phyloP scores from a whole-genome alignment of 1,139 yeast species.

The Saccharomycopsis hybrid region DNA sequence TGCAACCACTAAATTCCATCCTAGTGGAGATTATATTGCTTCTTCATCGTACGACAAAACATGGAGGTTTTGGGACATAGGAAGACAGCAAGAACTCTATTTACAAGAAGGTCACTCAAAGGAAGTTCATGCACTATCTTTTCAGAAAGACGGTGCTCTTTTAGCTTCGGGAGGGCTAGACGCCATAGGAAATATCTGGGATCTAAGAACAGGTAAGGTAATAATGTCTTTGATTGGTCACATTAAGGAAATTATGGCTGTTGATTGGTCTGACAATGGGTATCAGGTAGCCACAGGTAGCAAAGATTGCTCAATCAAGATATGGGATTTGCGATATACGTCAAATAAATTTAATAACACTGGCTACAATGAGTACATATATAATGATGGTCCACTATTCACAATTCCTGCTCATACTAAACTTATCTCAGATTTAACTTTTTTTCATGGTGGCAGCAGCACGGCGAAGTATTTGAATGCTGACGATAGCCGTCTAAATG shows the following conservation, averaged over 20 bases:
- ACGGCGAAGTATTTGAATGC: conserved; percentile 10
- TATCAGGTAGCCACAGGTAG: conserved; percentile 74
- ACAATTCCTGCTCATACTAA: conserved; percentile 75
- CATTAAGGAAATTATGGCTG: conserved; percentile 59
- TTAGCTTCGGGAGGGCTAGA: conserved; percentile 78
- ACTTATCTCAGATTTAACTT: conserved; percentile 61
- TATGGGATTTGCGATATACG: conserved; percentile 72
- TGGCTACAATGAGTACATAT: conserved; percentile 8
- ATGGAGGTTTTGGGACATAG: conserved; percentile 84
- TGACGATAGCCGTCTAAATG: conserved; percentile 15
- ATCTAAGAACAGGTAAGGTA: conserved; percentile 69
- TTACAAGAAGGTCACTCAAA: conserved; percentile 84
- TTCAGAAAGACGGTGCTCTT: conserved; percentile 77
- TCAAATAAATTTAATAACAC: conserved; percentile 16
- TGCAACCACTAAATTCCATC: conserved; percentile 61
- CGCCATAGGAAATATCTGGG: conserved; percentile 76
- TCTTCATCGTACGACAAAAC: conserved; percentile 82
- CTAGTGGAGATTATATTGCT: conserved; percentile 47
- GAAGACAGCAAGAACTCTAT: conserved; percentile 38
- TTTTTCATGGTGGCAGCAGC: conserved; percentile 33
- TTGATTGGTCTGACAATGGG: conserved; percentile 77
- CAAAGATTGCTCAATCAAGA: conserved; percentile 71
- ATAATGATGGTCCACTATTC: conserved; percentile 34
- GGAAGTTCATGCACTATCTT: conserved; percentile 56
- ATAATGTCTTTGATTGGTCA: conserved; percentile 61